These are phyloP conservation scores for Dissophora ornata DNA, from an alignment of 192 early-diverging fungal genomes.

Conservation along the genomic window DNA sequence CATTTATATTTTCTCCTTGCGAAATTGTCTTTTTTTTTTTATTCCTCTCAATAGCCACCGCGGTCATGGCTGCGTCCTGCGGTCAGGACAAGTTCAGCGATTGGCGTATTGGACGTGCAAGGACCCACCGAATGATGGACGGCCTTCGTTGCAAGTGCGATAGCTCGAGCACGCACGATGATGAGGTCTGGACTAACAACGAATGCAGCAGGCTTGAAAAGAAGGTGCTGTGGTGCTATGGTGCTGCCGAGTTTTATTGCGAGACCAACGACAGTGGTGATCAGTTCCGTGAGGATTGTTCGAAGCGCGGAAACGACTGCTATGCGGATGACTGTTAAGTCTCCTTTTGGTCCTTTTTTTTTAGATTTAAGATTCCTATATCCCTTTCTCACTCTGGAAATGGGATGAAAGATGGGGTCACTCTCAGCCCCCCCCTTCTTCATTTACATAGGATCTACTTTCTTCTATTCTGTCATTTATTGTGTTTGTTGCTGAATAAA, in stretches of 20 bases:
- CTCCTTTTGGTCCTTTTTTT: too few species aligned
- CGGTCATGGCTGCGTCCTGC: background rate
- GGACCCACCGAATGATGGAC: background rate
- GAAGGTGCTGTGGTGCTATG: constrained; percentile 1
- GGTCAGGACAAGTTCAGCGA: background rate
- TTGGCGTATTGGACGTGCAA: background rate
- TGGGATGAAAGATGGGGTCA: too few species aligned
- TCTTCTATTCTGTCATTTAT: too few species aligned
- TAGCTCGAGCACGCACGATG: background rate
- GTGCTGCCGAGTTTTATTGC: background rate
- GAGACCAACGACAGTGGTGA: constrained; percentile 2
- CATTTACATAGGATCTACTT: too few species aligned
- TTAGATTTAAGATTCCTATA: too few species aligned
- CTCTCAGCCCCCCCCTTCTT: too few species aligned
- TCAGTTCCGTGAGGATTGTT: background rate
- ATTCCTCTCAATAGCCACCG: too few species aligned
- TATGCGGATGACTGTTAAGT: background rate
- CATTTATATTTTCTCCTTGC: too few species aligned
- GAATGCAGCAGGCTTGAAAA: background rate
- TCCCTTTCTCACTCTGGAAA: too few species aligned
- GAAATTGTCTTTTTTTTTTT: too few species aligned
- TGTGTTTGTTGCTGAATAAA: too few species aligned
- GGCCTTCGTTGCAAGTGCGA: constrained; percentile 11
- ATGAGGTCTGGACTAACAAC: constrained; percentile 13
- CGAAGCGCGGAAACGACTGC: background rate